Evolutionary conservation across 257 asterid species (phyloP).

Genomic region (Solanum clarkiae): DNA sequence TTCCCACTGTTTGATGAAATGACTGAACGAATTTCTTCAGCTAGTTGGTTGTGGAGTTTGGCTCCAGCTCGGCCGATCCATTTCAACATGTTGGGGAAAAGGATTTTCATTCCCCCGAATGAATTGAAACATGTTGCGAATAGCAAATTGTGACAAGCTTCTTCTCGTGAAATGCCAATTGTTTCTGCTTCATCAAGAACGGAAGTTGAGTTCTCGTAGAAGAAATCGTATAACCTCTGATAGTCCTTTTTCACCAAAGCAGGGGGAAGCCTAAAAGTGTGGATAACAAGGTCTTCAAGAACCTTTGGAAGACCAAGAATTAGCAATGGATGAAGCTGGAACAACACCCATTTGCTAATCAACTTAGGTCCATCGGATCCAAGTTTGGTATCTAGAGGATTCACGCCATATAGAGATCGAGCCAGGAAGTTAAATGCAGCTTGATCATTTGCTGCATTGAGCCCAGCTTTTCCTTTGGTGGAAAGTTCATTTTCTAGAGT

Average conservation of each 20-base stretch:
- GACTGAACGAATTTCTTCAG: constrained; percentile 54
- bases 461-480: constrained; percentile 37
- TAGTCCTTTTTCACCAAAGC: constrained; percentile 47
- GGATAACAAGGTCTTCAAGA: constrained; percentile 49
- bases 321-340: constrained; percentile 60
- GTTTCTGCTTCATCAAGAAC: constrained; percentile 61
- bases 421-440: constrained; percentile 71
- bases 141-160: constrained; percentile 66
- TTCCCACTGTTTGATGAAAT: constrained; percentile 29
- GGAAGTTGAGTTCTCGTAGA: constrained; percentile 29
- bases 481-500: constrained; percentile 35
- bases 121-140: constrained; percentile 81
- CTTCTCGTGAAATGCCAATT: constrained; percentile 47
- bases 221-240: constrained; percentile 46
- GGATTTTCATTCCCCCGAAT: constrained; percentile 66
- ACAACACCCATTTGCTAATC: constrained; percentile 53
- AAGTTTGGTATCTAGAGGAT: constrained; percentile 42
- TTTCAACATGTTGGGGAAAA: constrained; percentile 70
- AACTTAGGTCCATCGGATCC: constrained; percentile 61
- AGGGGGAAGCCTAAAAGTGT: constrained; percentile 52
- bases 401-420: constrained; percentile 38
- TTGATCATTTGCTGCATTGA: constrained; percentile 42
- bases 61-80: constrained; percentile 66
- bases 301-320: constrained; percentile 38
- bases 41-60: constrained; percentile 42